Base-by-base conservation (phyloP, 1,284 basidiomycete genomes). In the Cutaneotrichosporon arboriforme region DNA sequence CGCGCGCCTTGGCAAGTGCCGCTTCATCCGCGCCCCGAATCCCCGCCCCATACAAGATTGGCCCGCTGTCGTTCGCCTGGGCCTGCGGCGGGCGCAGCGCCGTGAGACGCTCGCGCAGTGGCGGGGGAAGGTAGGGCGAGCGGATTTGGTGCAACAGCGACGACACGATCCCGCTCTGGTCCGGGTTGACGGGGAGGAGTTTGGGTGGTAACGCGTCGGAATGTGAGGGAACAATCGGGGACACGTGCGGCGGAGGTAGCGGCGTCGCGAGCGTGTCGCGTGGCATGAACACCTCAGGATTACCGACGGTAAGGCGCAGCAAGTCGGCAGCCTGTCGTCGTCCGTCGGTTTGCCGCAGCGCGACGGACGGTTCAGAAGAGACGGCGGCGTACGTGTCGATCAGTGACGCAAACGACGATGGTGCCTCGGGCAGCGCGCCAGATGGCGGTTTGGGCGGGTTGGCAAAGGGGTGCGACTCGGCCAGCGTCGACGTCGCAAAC, bases 71-170 rank as follows among this genome's bases (percentile, higher is more conserved):
- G 45, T 50, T 53, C 1, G 33, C 20, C 39, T 59, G 58, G 8
- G 51, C 49, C 22, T 54, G 51, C 1, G 71, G 71, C 9, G 69
- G 68, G 15, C 71, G 61, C 10, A 73, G 54, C 0, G 65, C 61
- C 0, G 68, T 70, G 38, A 73, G 64, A 18, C 71, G 54, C 45
- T 70, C 69, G n/a, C 64, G 57, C 17, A 73, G 59, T 8, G 54
- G 40, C 13, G 64, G 60, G 2, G 70, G 71, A 4, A 73, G 62
- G 52, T 67, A 60, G 1, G 69, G 66, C 1, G 69, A 66, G 14
- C 62, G 61, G 18, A 71, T 65, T 35, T 65, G 57, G 21, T 67
- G 59, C 1, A 72, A 54, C 14, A 73, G 57, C 4, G 61, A 60
- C 12, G 63, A 55, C 33, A 71, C 55, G 10, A 68, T 43, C 9